Base-by-base conservation (phyloP, 2,329 filamentous ascomycete genomes). In the Fonsecaea erecta region DNA sequence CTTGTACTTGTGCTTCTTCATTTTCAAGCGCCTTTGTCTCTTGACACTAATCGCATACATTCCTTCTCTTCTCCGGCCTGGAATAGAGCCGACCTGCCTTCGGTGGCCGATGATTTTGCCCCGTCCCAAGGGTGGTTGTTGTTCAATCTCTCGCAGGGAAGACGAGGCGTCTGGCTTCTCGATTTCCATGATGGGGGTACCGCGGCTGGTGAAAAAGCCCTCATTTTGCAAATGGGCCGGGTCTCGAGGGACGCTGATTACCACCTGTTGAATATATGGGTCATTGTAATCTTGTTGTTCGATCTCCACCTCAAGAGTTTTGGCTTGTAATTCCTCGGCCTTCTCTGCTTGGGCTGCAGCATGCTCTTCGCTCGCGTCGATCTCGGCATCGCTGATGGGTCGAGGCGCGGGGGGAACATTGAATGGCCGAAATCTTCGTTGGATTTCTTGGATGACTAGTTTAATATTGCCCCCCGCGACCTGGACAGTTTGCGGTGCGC, bases 1-100 rank as follows among this genome's bases (percentile, higher is more conserved):
- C 93, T 97, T 98, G 81, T 97, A 97, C 88, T 99, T 99, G 86
- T 98, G 94, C 87, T 98, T 99, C 91, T 99, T 99, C 93, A 99
- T 99, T 87, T 93, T 97, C 75, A 97, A 82, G 82, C 95, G 96
- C 76, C 93, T 85, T 80, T 96, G 92, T 78, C 95, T 86, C 84
- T 90, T 93, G 72, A 97, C 94, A 75, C 92, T 96, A 76, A 99
- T 92, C 69, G 92, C 86, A 67, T 89, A 81, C 89, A 97, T 93
- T 66, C 77, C 74, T 60, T 77, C 77, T 73, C 71, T 73, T 72
- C 70, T 81, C 78, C 64, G 77, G 71, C n/a, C 28, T 28, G 67
- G 30, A 48, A 40, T 32, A 18, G 35, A 53, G 21, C 68, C 64
- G 63, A 69, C 57, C 77, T 78, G 70, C 68, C 83, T 80, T 58